Percentiles rank a stretch among this genome's conserved stretches.
Evolutionary conservation across 495 filamentous ascomycete species (phyloP).

Genomic region (Penicillium coffeae): DNA sequence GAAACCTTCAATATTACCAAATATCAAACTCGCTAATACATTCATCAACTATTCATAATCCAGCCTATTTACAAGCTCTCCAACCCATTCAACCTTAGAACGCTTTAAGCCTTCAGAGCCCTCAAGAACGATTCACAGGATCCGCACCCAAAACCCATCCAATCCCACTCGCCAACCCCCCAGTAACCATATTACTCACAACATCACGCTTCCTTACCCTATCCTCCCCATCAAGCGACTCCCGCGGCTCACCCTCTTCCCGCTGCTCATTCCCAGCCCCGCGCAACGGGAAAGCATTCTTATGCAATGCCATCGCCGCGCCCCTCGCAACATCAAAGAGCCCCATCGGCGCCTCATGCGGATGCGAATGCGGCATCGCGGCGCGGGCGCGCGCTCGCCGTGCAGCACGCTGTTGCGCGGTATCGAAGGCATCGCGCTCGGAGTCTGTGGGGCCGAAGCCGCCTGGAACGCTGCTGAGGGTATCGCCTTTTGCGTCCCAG

Average conservation of each 20-base stretch:
- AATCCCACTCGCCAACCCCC: constrained; percentile 71
- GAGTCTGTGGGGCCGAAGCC: constrained; percentile 51
- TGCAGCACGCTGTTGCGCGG: constrained; percentile 32
- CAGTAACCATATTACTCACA: constrained; percentile 69
- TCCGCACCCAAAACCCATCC: constrained; percentile 82
- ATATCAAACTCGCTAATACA: background rate
- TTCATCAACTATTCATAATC: background rate
- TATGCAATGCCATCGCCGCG: constrained; percentile 69
- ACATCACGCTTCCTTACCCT: constrained; percentile 75
- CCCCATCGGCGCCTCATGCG: constrained; percentile 85
- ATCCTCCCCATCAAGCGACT: constrained; percentile 36
- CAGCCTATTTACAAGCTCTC: background rate
- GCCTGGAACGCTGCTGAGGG: constrained; percentile 57
- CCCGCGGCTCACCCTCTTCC: constrained; percentile 21
- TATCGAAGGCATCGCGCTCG: constrained; percentile 47
- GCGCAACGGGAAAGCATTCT: constrained; percentile 56
- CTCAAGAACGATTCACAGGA: constrained; percentile 37
- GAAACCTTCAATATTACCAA: background rate
- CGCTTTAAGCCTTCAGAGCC: background rate
- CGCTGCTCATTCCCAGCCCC: constrained; percentile 13
- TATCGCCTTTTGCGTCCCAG: constrained; percentile 66
- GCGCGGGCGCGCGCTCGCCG: constrained; percentile 37
- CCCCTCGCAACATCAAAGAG: constrained; percentile 88
- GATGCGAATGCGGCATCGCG: constrained; percentile 25
- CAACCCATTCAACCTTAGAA: background rate